Evolutionary conservation across 331 rosid species (phyloP).

Genomic region (Quercus tomentella): DNA sequence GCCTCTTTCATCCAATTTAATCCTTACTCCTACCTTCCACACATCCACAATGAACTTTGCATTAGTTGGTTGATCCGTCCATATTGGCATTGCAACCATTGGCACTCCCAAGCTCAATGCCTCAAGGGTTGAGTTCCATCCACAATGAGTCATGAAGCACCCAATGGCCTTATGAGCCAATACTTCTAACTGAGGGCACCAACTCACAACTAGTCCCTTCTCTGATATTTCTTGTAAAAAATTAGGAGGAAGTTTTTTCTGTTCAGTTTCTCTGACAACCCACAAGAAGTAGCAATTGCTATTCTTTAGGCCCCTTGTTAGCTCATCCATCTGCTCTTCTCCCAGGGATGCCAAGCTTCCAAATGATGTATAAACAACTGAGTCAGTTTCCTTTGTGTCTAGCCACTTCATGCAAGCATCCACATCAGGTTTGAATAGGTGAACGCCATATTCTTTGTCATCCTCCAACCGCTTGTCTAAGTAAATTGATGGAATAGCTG

Average conservation of each 20-base stretch:
- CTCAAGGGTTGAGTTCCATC: constrained; percentile 1
- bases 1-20: constrained; percentile 1
- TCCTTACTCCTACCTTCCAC: constrained; percentile 20
- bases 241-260: too few relatives aligned
- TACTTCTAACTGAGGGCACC: not conserved
- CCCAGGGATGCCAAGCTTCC: not conserved
- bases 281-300: not conserved
- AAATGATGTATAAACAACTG: constrained; percentile 19
- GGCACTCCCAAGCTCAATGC: too few relatives aligned
- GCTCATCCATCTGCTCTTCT: constrained; percentile 17
- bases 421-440: not conserved
- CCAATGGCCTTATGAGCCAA: too few relatives aligned
- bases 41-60: constrained; percentile 19
- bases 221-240: not conserved
- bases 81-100: too few relatives aligned
- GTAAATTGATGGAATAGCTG: constrained; percentile 28
- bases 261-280: too few relatives aligned
- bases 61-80: not conserved
- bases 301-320: constrained; percentile 1
- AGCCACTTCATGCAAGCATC: constrained; percentile 14
- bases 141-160: not conserved
- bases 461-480: not conserved
- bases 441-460: constrained; percentile 19
- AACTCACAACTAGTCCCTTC: constrained; percentile 10
- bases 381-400: not conserved